Evolutionary conservation across 345 rosid species (phyloP).

Genomic region (Nasturtium officinale): DNA sequence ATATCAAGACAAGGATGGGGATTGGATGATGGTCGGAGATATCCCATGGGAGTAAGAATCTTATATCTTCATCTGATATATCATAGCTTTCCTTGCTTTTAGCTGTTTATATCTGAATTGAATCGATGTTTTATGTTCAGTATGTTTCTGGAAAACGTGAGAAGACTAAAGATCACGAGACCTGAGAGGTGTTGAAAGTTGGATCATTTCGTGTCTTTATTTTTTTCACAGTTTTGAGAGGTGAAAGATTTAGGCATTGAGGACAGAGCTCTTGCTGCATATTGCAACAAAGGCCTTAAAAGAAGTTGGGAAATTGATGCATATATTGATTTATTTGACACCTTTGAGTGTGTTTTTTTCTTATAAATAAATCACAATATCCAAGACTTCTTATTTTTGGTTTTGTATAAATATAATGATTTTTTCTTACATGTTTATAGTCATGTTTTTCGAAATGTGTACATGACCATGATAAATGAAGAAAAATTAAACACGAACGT

Average conservation of each 20-base stretch:
- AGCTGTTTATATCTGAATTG: neutral
- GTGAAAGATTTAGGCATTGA: slow-evolving; percentile 16
- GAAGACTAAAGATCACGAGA: slow-evolving; percentile 56
- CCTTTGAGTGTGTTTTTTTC: slow-evolving; percentile 27
- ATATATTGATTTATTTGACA: slow-evolving; percentile 31
- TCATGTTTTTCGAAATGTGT: slow-evolving; percentile 21
- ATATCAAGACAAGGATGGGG: slow-evolving; percentile 46
- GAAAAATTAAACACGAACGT: slow-evolving; percentile 28
- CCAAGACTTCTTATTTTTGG: slow-evolving; percentile 6
- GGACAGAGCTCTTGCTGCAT: slow-evolving; percentile 21
- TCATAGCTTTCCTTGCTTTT: neutral
- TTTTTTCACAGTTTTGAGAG: slow-evolving; percentile 14
- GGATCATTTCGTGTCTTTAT: neutral
- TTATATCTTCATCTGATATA: neutral
- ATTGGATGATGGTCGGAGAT: slow-evolving; percentile 52
- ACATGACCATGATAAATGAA: slow-evolving; percentile 30
- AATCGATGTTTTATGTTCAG: slow-evolving; percentile 23
- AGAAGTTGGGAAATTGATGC: slow-evolving; percentile 36
- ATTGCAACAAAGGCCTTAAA: slow-evolving; percentile 27
- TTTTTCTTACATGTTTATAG: slow-evolving; percentile 5
- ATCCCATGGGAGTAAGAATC: slow-evolving; percentile 57
- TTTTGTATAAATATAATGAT: neutral
- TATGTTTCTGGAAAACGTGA: slow-evolving; percentile 54
- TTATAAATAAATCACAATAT: slow-evolving; percentile 20
- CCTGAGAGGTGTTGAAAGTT: slow-evolving; percentile 40